Percentiles rank a stretch among this genome's conserved stretches.
phyloP scores from a whole-genome alignment of 139 green algal species.

The Pleodorina starrii region DNA sequence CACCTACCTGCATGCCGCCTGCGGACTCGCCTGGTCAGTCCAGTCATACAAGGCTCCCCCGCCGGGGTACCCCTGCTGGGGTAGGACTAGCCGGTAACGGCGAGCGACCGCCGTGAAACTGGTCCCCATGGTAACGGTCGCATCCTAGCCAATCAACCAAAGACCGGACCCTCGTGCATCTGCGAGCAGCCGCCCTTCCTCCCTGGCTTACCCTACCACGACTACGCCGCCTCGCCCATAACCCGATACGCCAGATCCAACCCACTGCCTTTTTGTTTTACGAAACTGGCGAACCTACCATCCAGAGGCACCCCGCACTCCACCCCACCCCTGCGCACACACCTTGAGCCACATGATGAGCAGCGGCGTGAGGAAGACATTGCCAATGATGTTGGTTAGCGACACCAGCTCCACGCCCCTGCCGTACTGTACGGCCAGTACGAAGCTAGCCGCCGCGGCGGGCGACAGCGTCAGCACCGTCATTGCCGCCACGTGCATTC shows the following conservation, averaged over 20 bases:
- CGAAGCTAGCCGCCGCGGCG: constrained; percentile 33
- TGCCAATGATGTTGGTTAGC: constrained; percentile 41
- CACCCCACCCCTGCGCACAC: background rate
- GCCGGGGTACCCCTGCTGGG: no score
- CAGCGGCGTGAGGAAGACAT: constrained; percentile 9
- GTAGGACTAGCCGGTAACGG: no score
- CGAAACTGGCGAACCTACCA: background rate
- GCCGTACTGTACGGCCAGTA: constrained; percentile 47
- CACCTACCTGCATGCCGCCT: no score
- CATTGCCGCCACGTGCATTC: constrained; percentile 15
- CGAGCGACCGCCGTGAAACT: no score
- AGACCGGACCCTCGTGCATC: background rate
- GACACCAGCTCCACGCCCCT: constrained; percentile 45
- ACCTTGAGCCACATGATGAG: constrained; percentile 46
- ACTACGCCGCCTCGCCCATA: background rate
- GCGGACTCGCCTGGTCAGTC: no score
- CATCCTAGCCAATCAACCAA: background rate
- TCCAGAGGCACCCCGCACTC: background rate
- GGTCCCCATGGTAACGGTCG: no score
- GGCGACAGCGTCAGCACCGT: constrained; percentile 44
- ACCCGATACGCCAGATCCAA: background rate
- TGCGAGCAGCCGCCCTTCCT: background rate
- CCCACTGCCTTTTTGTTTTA: background rate
- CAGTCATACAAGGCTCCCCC: no score
- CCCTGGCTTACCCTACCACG: background rate